These are phyloP conservation scores for Flaveria trinervia DNA, from an alignment of 129 eudicot species.

Conservation along the genomic window DNA sequence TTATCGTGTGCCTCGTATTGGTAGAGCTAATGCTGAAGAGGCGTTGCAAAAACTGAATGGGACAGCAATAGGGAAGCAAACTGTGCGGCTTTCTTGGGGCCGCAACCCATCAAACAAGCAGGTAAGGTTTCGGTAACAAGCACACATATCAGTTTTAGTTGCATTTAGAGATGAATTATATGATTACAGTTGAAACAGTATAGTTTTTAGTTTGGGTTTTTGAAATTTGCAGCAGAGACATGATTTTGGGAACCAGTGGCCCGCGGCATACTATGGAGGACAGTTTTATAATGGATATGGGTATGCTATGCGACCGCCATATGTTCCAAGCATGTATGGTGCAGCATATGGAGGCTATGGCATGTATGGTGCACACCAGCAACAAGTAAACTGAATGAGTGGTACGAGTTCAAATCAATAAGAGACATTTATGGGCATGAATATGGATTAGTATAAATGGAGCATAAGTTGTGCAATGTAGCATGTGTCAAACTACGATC, in stretches of 20 bases:
- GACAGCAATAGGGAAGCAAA: slow-evolving; percentile 74
- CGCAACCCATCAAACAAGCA: slow-evolving; percentile 92
- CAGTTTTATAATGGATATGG: slow-evolving; percentile 71
- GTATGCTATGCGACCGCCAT: slow-evolving; percentile 66
- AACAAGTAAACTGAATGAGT: slow-evolving; percentile 64
- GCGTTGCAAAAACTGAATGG: slow-evolving; percentile 86
- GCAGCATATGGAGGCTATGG: slow-evolving; percentile 83
- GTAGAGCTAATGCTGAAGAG: slow-evolving; percentile 77
- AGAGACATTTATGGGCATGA: slow-evolving; percentile 6
- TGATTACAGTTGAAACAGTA: not conserved
- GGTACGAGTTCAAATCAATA: not conserved
- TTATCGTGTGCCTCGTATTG: slow-evolving; percentile 14
- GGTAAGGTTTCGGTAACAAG: slow-evolving; percentile 24
- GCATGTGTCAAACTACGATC: slow-evolving; percentile 13
- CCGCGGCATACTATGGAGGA: slow-evolving; percentile 76
- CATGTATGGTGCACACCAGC: slow-evolving; percentile 75
- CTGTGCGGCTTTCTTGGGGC: slow-evolving; percentile 92
- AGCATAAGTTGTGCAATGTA: slow-evolving; percentile 40
- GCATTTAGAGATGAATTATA: not conserved
- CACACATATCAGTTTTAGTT: too few relatives aligned
- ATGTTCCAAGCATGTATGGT: slow-evolving; percentile 80
- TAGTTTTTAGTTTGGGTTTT: too few relatives aligned
- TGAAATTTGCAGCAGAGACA: slow-evolving; percentile 56
- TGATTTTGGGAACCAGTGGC: slow-evolving; percentile 80
- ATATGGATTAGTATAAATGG: slow-evolving; percentile 2